Evolutionary conservation across 495 filamentous ascomycete species (phyloP).

Genomic region (Penicillium dipodomyicola): DNA sequence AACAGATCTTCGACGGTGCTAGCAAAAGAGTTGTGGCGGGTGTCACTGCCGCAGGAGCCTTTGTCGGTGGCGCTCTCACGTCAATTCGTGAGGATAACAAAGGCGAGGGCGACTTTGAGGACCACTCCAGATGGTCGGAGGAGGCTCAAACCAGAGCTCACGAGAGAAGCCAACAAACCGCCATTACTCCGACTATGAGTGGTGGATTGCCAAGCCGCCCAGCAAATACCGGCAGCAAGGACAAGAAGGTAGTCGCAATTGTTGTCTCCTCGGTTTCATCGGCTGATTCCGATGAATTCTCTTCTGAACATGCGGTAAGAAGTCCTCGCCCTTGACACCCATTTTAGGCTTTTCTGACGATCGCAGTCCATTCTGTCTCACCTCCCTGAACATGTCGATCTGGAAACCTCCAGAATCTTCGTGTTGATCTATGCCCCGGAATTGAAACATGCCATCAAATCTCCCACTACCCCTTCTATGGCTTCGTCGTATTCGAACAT

Average conservation of each 20-base stretch:
- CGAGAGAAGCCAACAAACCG: conserved; percentile 30
- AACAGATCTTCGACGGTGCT: conserved; percentile 79
- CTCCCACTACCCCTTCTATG: conserved; percentile 57
- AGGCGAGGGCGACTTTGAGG: conserved; percentile 70
- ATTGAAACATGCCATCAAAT: conserved; percentile 60
- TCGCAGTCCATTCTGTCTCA: conserved; percentile 83
- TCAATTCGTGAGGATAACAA: conserved; percentile 83
- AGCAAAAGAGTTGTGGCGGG: conserved; percentile 73
- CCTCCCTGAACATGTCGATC: conserved; percentile 70
- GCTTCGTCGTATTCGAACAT: conserved; percentile 89
- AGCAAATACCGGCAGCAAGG: conserved; percentile 28
- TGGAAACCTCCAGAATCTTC: conserved; percentile 68
- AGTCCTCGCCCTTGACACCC: neutral
- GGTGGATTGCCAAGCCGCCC: conserved; percentile 28
- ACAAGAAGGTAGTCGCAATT: conserved; percentile 80
- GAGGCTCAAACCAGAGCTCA: conserved; percentile 58
- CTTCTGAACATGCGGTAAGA: conserved; percentile 75
- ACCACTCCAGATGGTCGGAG: conserved; percentile 82
- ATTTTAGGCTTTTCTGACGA: conserved; percentile 22
- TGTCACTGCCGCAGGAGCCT: conserved; percentile 78
- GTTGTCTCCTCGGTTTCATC: conserved; percentile 70
- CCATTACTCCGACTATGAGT: conserved; percentile 29
- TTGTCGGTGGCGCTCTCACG: conserved; percentile 72
- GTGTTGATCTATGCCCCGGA: conserved; percentile 84
- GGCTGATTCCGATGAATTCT: conserved; percentile 60